A percentile compares a stretch with the other conserved stretches of the same genome.
Evolutionary conservation across 257 asterid species (phyloP).

Genomic region (Handroanthus guayacan): DNA sequence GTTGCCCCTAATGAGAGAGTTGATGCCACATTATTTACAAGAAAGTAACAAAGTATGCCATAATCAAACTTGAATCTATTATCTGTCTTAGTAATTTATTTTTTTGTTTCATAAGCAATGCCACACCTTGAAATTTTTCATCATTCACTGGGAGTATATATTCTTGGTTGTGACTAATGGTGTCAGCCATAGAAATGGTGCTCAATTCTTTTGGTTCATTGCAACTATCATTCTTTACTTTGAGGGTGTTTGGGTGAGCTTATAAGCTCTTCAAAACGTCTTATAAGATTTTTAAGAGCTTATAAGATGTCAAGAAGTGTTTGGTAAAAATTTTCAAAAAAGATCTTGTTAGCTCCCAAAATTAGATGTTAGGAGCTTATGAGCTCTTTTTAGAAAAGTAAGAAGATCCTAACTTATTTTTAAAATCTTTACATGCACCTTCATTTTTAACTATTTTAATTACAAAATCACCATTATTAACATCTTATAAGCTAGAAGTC

Average conservation of each 20-base stretch:
- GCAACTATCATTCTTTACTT: constrained; percentile 5
- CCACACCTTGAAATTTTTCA: constrained; percentile 23
- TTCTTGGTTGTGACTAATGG: constrained; percentile 13
- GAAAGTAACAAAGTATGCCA: constrained; percentile 83
- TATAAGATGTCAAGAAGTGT: too few species aligned
- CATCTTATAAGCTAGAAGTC: too few species aligned
- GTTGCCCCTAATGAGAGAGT: constrained; percentile 86
- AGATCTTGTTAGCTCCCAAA: too few species aligned
- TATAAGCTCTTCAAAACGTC: background rate
- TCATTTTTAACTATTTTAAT: too few species aligned
- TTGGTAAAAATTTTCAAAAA: too few species aligned
- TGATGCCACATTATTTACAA: constrained; percentile 94
- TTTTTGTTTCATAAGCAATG: constrained; percentile 8
- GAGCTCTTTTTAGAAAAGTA: too few species aligned
- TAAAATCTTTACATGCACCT: too few species aligned
- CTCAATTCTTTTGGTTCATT: constrained; percentile 16
- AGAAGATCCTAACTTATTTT: too few species aligned
- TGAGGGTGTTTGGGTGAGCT: too few species aligned
- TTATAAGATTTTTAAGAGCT: too few species aligned
- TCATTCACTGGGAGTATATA: background rate
- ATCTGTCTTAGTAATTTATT: constrained; percentile 23
- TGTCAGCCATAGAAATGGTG: constrained; percentile 9
- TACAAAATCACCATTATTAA: too few species aligned
- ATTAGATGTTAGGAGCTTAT: too few species aligned
- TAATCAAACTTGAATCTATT: constrained; percentile 39